Evolutionary conservation across 2,329 filamentous ascomycete genomes (phyloP).

Genomic region (Rosellinia necatrix): DNA sequence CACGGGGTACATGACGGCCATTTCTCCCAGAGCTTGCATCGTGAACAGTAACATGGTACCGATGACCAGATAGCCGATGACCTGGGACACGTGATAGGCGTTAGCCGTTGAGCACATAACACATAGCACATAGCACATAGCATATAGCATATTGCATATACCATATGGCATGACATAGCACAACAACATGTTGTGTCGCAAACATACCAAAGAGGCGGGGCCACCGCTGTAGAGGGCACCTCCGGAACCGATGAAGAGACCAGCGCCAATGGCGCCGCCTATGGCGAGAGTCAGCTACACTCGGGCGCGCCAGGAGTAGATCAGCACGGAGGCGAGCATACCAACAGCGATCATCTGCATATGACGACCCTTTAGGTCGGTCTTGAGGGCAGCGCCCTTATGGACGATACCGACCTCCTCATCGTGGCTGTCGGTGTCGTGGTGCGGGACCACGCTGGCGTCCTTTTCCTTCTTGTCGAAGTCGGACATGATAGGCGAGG

Average conservation of each 20-base stretch:
- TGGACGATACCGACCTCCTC: slow-evolving; percentile 45
- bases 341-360: slow-evolving; percentile 55
- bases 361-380: slow-evolving; percentile 46
- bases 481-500: slow-evolving; percentile 29
- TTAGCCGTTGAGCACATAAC: slow-evolving; percentile 8
- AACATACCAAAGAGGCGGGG: slow-evolving; percentile 52
- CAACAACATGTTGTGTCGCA: neutral
- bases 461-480: slow-evolving; percentile 36
- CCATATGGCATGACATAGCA: too few relatives aligned
- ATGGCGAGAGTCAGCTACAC: slow-evolving; percentile 5
- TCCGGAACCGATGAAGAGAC: slow-evolving; percentile 73
- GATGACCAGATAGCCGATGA: slow-evolving; percentile 59
- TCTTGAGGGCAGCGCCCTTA: slow-evolving; percentile 42
- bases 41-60: slow-evolving; percentile 63
- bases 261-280: slow-evolving; percentile 54
- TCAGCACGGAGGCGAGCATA: slow-evolving; percentile 29
- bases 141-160: too few relatives aligned
- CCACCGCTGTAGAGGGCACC: slow-evolving; percentile 64
- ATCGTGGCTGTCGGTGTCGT: slow-evolving; percentile 36
- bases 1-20: slow-evolving; percentile 63
- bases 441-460: slow-evolving; percentile 23
- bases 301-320: neutral
- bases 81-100: slow-evolving; percentile 17
- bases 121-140: too few relatives aligned
- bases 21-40: slow-evolving; percentile 63